phyloP scores from a whole-genome alignment of 495 filamentous ascomycete genomes.

The Cladorrhinum samala region DNA sequence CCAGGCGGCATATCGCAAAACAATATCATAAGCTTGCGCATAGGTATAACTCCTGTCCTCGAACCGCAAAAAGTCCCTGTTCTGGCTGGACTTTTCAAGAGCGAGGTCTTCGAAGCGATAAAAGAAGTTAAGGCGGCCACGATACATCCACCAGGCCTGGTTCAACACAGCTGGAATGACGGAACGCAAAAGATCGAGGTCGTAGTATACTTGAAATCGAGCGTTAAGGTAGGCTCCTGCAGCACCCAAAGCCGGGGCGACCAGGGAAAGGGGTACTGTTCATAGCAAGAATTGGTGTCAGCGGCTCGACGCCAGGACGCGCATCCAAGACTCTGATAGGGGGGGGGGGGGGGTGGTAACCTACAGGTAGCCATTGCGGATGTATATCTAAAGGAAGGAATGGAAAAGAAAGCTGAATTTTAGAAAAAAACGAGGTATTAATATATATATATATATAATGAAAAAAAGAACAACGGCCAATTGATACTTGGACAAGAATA shows the following conservation, averaged over 20 bases:
- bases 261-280: constrained; percentile 37
- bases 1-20: constrained; percentile 77
- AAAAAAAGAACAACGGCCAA: neutral
- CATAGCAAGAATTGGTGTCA: too few relatives aligned
- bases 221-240: constrained; percentile 79
- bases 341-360: too few relatives aligned
- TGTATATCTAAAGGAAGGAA: neutral
- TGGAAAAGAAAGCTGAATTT: neutral
- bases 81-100: constrained; percentile 46
- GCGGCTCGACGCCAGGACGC: too few relatives aligned
- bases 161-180: constrained; percentile 39
- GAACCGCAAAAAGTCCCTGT: constrained; percentile 64
- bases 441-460: neutral
- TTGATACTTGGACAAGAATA: too few relatives aligned
- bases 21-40: constrained; percentile 68
- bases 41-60: constrained; percentile 74
- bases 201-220: constrained; percentile 59
- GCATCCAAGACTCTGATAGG: too few relatives aligned
- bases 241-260: constrained; percentile 60
- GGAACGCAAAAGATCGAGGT: constrained; percentile 50
- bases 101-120: constrained; percentile 72
- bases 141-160: constrained; percentile 39
- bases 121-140: constrained; percentile 66
- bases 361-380: neutral
- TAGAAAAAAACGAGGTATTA: neutral